Evolutionary conservation across 208 protist genomes (phyloP), one percentile per base, ranked within the genome.

Genomic region (Trypanosoma congolense): DNA sequence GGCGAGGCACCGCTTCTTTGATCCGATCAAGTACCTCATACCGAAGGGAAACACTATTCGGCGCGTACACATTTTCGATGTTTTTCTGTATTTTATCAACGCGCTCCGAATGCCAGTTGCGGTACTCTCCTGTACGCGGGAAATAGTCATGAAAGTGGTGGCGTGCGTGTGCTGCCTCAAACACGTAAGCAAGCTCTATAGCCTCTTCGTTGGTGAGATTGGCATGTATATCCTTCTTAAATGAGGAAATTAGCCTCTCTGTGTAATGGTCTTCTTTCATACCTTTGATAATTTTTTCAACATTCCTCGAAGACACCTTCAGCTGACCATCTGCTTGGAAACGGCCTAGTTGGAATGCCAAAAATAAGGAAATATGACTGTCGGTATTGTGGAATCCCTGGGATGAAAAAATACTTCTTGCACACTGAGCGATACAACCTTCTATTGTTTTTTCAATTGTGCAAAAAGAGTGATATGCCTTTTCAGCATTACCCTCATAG

Each of bases 111-210:
- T 36, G 43, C 78, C 80, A 89, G 36, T 81, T 54, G 47, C 76
- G 73, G 55, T 92, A 92, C 42, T 87, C 70, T 25, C 48, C 52
- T n/a, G 57, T 31, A 19, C 51, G 59, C 21, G 79, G 79, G 53
- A 94, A 91, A 60, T 75, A 92, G 30, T 94, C 75, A 54, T 85
- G 73, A 65, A 90, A 91, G 61, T 92, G 83, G 55, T 87, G 79
- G 36, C 70, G 76, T 35, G 83, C 65, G 28, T 87, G 73, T 18
- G 79, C 83, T 40, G 71, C 64, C 6, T 89, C 69, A 52, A 95
- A 49, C 22, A 74, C 56, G 28, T 80, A 61, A 5, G 77, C 75
- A n/a, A 95, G 36, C 70, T 91, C 77, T 35, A 72, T 26, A 2
- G 73, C 82, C 66, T 92, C 84, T 33, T 80, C 80, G 41, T 93